Evolutionary conservation across 208 protist species (phyloP), one percentile per base, ranked within the genome.

Genomic region (Crithidia sp.): DNA sequence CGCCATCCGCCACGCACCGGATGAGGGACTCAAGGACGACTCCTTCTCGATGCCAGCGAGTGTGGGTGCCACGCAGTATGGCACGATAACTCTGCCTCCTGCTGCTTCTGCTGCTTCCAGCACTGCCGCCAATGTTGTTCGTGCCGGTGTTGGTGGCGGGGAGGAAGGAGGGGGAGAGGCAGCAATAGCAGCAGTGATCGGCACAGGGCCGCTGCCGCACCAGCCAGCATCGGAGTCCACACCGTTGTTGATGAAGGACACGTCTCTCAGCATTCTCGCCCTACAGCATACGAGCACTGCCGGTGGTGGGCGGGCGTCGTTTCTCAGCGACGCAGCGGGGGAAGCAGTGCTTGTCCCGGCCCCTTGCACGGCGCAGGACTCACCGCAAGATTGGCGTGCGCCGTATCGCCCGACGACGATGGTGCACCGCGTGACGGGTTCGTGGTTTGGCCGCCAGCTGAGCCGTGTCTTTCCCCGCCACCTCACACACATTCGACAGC

Each of bases 201-300:
- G 28, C 28, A 28, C 16, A 5, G 50, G 8, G 6, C 50, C 16
- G 8, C 16, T 14, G 14, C 16, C 50, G 6, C n/a, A 17, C 6
- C 50, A 7, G 8, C 5, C 16, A 5, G 7, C 9, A 16, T 47
- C 49, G 0, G 52, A 57, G 50, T 47, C 64, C 43, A 19, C 58
- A 3, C 65, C 65, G 3, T 40, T 62, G 40, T 28, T 66, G 39
- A 14, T 70, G 72, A 16, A 5, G 10, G 72, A 71, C 57, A 59
- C 64, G 4, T 77, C 72, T 2, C 14, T 71, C 39, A 65, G 65
- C 49, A 55, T 71, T 39, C 14, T 77, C 12, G 62, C 60, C 9
- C 36, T 49, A 6, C 47, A 53, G 4, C 49, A 54, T 10, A 17
- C 14, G 44, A n/a, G 41, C 40, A 41, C 44, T 10, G 45, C 28